phyloP scores from a whole-genome alignment of 129 eudicot species.

The Escallonia herrerae region DNA sequence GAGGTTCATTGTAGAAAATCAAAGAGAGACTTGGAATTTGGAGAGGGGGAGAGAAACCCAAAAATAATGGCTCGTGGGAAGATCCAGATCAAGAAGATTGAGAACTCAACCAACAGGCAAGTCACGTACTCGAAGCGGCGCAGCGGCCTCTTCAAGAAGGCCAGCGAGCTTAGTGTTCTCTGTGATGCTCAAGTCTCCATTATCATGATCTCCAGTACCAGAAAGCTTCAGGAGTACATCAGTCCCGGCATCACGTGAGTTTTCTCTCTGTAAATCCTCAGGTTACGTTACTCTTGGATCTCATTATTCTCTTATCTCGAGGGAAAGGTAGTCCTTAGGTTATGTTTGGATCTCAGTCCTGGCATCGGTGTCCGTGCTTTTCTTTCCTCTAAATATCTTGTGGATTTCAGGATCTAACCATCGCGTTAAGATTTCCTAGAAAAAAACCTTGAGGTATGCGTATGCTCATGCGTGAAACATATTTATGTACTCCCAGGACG shows the following conservation, averaged over 20 bases:
- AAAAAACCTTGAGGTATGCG: background rate
- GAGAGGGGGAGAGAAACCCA: slow-evolving; percentile 4
- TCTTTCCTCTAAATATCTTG: too few species aligned
- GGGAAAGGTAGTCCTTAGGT: too few species aligned
- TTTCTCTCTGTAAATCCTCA: background rate
- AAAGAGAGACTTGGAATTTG: background rate
- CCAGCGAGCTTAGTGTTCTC: slow-evolving; percentile 61
- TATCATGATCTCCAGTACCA: slow-evolving; percentile 63
- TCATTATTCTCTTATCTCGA: too few species aligned
- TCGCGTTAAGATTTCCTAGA: too few species aligned
- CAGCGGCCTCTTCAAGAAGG: slow-evolving; percentile 69
- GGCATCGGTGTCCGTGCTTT: too few species aligned
- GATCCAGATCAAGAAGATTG: slow-evolving; percentile 84
- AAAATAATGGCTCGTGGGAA: slow-evolving; percentile 65
- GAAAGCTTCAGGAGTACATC: slow-evolving; percentile 78
- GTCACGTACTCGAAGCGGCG: slow-evolving; percentile 73
- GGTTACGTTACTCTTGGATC: too few species aligned
- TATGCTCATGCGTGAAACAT: background rate
- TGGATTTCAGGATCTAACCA: too few species aligned
- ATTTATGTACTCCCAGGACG: slow-evolving; percentile 28
- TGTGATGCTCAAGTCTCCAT: slow-evolving; percentile 82
- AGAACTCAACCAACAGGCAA: slow-evolving; percentile 74
- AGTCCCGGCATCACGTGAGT: slow-evolving; percentile 55
- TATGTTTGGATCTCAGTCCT: too few species aligned
- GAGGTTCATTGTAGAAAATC: background rate